Evolutionary conservation across 2,329 filamentous ascomycete species (phyloP), one percentile per base, ranked within the genome.

Genomic region (Dactylellina drechsleri): DNA sequence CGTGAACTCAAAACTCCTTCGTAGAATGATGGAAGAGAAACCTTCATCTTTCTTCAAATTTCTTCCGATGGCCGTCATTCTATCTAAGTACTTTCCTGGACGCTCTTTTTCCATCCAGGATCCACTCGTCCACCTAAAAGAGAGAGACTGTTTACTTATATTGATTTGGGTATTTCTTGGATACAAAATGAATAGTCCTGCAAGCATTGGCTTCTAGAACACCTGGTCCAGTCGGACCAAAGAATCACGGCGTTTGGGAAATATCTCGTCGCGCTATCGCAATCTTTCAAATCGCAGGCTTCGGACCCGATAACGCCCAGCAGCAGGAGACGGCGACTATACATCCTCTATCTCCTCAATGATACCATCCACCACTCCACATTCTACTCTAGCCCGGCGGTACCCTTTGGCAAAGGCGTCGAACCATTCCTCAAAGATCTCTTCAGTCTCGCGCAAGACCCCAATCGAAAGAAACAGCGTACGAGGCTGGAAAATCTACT

Each of bases 151-250:
- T 75, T 75, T 75, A 75, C 71, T 75, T 75, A 75, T 67, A 65
- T 68, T 67, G 62, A 75, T 74, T 50, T 50, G 47, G 47, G 70
- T 64, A 53, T 67, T 62, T 57, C 58, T 28, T 54, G 71, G 79
- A 81, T 81, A 82, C 82, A 82, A 79, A 77, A 78, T 82, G 78
- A 78, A 83, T 87, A 96, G 93, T 91, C 88, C 85, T 93, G 91
- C 87, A 96, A 93, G 87, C 85, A 87, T 83, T 96, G 92, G 92
- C 90, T 94, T 80, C 83, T 93, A 80, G 86, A 86, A 79, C 87
- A 92, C 83, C 85, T 94, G 80, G 85, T 87, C 79, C 86, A 86
- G 70, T 95, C 92, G 73, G 82, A 86, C 67, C 84, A 86, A 78
- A 89, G 92, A 79, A 86, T 88, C 77, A 83, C 85, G 71, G 87